These are phyloP conservation scores for Beverwykella pulmonaria DNA, from an alignment of 495 filamentous ascomycete species.

Conservation along the genomic window DNA sequence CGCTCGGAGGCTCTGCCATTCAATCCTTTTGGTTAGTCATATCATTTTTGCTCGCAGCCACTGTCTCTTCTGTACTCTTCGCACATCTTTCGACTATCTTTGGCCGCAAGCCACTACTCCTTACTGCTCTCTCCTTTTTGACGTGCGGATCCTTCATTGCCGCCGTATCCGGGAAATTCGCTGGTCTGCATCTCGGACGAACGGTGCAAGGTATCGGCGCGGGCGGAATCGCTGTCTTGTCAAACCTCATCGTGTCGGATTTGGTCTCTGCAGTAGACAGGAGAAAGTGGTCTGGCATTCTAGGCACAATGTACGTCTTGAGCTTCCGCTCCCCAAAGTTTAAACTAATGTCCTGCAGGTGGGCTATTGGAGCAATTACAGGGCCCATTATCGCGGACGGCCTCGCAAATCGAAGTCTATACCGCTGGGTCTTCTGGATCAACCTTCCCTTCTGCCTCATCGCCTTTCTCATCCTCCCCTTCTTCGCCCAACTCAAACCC, in stretches of 20 bases:
- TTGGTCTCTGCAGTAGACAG: conserved; percentile 55
- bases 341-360: conserved; percentile 25
- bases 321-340: neutral
- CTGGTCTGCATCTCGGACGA: conserved; percentile 64
- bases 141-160: conserved; percentile 62
- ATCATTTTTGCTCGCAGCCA: conserved; percentile 54
- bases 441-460: conserved; percentile 58
- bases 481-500: conserved; percentile 54
- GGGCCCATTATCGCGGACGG: conserved; percentile 63
- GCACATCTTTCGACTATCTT: conserved; percentile 55
- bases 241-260: conserved; percentile 67
- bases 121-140: conserved; percentile 56
- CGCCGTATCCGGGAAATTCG: conserved; percentile 60
- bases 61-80: conserved; percentile 42
- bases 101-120: conserved; percentile 50
- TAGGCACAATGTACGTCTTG: conserved; percentile 40
- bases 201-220: conserved; percentile 72
- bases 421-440: conserved; percentile 56
- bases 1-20: conserved; percentile 55
- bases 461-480: conserved; percentile 48
- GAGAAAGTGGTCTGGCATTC: conserved; percentile 49
- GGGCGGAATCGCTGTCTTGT: conserved; percentile 65
- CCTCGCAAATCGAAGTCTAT: conserved; percentile 10
- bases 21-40: conserved; percentile 61
- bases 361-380: conserved; percentile 62